Conservation (phyloP, 2,329 filamentous ascomycete species). For the Tolypocladium nubicola region DNA sequence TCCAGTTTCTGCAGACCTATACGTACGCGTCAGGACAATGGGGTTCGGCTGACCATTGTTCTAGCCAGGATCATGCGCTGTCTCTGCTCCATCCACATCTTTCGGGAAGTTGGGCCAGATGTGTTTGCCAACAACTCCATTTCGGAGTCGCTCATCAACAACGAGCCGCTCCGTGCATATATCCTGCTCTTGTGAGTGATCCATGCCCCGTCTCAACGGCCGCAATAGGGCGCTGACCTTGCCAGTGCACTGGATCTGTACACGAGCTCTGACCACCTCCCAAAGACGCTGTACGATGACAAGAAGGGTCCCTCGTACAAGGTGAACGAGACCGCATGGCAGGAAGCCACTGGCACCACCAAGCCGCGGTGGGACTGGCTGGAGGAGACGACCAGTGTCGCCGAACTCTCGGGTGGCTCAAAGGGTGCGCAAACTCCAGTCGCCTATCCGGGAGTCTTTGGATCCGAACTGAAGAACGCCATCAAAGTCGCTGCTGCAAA, state of each 20-base stretch:
- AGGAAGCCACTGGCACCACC: constrained; percentile 15
- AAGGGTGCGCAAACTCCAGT: too few species aligned
- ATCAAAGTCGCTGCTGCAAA: too few species aligned
- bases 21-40: too few species aligned
- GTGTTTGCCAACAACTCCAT: constrained; percentile 24
- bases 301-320: constrained; percentile 18
- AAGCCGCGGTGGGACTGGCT: constrained; percentile 24
- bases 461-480: constrained; percentile 1
- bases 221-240: too few species aligned
- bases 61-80: constrained; percentile 22
- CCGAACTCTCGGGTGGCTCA: too few species aligned
- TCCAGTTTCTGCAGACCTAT: neutral
- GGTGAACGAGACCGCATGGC: constrained; percentile 18
- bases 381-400: constrained; percentile 11
- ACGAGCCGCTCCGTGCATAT: constrained; percentile 23
- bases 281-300: constrained; percentile 14
- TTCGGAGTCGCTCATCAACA: constrained; percentile 20
- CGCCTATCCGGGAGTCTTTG: constrained; percentile 16
- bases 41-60: neutral
- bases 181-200: constrained; percentile 18
- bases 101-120: constrained; percentile 16
- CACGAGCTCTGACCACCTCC: constrained; percentile 19
- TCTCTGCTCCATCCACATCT: constrained; percentile 23
- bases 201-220: neutral
- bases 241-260: constrained; percentile 19